A percentile compares a stretch with the other conserved stretches of the same genome.
Conservation (phyloP, 1,139 yeast species). For the Candida labiduridarum region DNA sequence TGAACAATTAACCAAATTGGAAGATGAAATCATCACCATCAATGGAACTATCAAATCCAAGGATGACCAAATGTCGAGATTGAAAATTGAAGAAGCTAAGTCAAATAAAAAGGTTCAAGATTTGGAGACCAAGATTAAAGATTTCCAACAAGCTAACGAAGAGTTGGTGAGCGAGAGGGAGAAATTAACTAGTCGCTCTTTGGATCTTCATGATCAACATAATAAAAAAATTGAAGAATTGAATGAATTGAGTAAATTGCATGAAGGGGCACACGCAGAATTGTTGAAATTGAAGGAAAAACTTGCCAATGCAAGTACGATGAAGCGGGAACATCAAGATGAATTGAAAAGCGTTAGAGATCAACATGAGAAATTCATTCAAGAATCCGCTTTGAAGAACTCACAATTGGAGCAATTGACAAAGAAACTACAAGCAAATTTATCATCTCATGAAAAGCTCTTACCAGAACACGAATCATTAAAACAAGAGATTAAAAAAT, state of each 20-base stretch:
- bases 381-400: constrained; percentile 12
- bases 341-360: constrained; percentile 18
- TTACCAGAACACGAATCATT: constrained; percentile 13
- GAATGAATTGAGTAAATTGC: constrained; percentile 20
- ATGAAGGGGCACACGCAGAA: constrained; percentile 15
- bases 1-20: constrained; percentile 55
- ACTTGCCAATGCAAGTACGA: constrained; percentile 6
- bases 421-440: constrained; percentile 13
- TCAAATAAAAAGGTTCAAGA: constrained; percentile 23
- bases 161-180: constrained; percentile 21
- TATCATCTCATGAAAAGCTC: constrained; percentile 10
- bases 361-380: constrained; percentile 18
- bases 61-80: constrained; percentile 25
- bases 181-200: constrained; percentile 18
- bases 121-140: constrained; percentile 17
- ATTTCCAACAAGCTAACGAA: constrained; percentile 20
- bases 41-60: constrained; percentile 30
- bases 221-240: constrained; percentile 28
- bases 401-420: constrained; percentile 17
- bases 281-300: constrained; percentile 8
- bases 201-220: constrained; percentile 22
- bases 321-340: constrained; percentile 22
- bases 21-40: constrained; percentile 34
- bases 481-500: constrained; percentile 10
- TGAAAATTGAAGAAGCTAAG: constrained; percentile 27